Percentiles rank a stretch among this genome's conserved stretches.
Conservation (phyloP, 306 rosid species). For the Crataegus laevigata region DNA sequence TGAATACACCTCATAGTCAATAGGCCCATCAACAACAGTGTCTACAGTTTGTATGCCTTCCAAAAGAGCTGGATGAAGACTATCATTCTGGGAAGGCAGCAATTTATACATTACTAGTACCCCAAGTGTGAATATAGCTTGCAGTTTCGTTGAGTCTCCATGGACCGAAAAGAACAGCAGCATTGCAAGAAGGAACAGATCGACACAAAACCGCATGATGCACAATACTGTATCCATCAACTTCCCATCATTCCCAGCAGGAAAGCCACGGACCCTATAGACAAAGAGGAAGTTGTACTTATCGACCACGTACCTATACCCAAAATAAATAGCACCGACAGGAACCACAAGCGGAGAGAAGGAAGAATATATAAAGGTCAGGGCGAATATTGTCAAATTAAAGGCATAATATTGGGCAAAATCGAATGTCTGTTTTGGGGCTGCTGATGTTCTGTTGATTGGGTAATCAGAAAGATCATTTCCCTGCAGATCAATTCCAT, state of each 20-base stretch:
- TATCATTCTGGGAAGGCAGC: slow-evolving; percentile 59
- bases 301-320: slow-evolving; percentile 90
- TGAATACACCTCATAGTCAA: slow-evolving; percentile 83
- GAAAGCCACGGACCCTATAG: slow-evolving; percentile 85
- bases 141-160: slow-evolving; percentile 89
- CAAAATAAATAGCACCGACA: slow-evolving; percentile 80
- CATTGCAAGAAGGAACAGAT: slow-evolving; percentile 76
- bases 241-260: slow-evolving; percentile 95
- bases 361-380: slow-evolving; percentile 76
- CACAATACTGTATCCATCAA: slow-evolving; percentile 79
- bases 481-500: slow-evolving; percentile 45
- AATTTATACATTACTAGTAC: slow-evolving; percentile 61
- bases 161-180: slow-evolving; percentile 86
- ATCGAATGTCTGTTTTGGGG: slow-evolving; percentile 86
- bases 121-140: slow-evolving; percentile 93
- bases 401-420: slow-evolving; percentile 96
- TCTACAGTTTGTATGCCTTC: slow-evolving; percentile 77
- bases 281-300: slow-evolving; percentile 92
- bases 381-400: slow-evolving; percentile 86
- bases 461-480: slow-evolving; percentile 79
- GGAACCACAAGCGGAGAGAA: slow-evolving; percentile 92
- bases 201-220: slow-evolving; percentile 90
- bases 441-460: slow-evolving; percentile 65
- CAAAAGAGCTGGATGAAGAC: slow-evolving; percentile 53
- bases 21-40: slow-evolving; percentile 56